Percentiles rank a stretch among this genome's conserved stretches.
phyloP scores from a whole-genome alignment of 2,329 filamentous ascomycete species.

The Zalaria obscura region DNA sequence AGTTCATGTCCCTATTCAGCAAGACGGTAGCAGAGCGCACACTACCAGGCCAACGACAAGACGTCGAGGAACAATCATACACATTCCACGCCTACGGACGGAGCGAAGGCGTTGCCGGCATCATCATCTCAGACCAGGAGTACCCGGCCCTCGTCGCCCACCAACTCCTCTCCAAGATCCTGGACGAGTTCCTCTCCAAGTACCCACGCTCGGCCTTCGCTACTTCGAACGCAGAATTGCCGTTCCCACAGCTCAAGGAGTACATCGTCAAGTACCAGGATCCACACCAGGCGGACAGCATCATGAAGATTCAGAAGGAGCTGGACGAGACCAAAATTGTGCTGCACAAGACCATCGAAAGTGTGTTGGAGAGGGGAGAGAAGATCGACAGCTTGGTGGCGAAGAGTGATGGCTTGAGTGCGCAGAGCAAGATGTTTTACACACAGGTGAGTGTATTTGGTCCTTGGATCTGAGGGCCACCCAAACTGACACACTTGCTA shows the following conservation, averaged over 20 bases:
- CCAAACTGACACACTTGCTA: slow-evolving; percentile 32
- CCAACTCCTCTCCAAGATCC: slow-evolving; percentile 70
- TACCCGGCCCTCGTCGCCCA: slow-evolving; percentile 64
- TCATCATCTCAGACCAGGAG: slow-evolving; percentile 33
- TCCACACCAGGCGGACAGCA: slow-evolving; percentile 76
- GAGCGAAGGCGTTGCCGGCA: slow-evolving; percentile 30
- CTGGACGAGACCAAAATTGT: slow-evolving; percentile 96
- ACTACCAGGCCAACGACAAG: slow-evolving; percentile 64
- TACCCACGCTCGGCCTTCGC: slow-evolving; percentile 59
- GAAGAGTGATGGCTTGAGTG: slow-evolving; percentile 83
- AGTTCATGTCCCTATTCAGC: slow-evolving; percentile 74
- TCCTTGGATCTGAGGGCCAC: neutral
- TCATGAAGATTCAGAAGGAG: slow-evolving; percentile 76
- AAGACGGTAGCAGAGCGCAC: slow-evolving; percentile 82
- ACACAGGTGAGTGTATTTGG: slow-evolving; percentile 41
- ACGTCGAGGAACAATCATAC: slow-evolving; percentile 71
- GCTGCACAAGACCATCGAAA: slow-evolving; percentile 92
- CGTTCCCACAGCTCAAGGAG: slow-evolving; percentile 63
- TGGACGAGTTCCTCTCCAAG: slow-evolving; percentile 72
- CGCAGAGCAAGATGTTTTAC: slow-evolving; percentile 97
- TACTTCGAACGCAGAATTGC: slow-evolving; percentile 34
- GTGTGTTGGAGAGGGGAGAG: slow-evolving; percentile 73
- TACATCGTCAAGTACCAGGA: slow-evolving; percentile 74
- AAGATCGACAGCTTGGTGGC: slow-evolving; percentile 90
- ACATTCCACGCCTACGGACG: slow-evolving; percentile 38